Percentiles rank a stretch among this genome's conserved stretches.
Evolutionary conservation across 805 yeast genomes (phyloP).

Genomic region (Wickerhamiella cacticola): DNA sequence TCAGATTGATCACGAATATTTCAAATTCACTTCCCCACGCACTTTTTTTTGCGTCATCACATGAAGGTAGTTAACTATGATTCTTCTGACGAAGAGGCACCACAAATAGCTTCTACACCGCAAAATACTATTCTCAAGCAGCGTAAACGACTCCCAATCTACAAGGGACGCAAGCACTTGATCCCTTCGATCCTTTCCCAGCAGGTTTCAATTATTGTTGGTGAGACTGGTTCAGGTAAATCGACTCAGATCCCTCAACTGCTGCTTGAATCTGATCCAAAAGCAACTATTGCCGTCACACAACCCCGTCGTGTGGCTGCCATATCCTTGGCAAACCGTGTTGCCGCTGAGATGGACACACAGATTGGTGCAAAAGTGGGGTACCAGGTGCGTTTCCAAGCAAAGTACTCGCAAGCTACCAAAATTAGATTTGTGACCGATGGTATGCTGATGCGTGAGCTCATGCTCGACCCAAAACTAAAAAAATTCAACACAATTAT

Average conservation of each 20-base stretch:
- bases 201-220: conserved; percentile 71
- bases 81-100: conserved; percentile 15
- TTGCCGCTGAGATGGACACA: conserved; percentile 76
- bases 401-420: conserved; percentile 47
- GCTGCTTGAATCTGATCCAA: conserved; percentile 36
- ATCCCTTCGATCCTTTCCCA: conserved; percentile 41
- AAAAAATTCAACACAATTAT: conserved; percentile 60
- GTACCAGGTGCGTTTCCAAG: conserved; percentile 84
- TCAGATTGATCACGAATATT: too few species aligned
- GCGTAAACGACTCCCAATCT: conserved; percentile 62
- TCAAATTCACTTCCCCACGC: too few species aligned
- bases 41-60: background rate
- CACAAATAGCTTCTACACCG: conserved; percentile 2
- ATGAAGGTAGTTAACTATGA: conserved; percentile 16
- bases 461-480: conserved; percentile 61
- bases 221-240: conserved; percentile 97
- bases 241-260: conserved; percentile 96
- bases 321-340: conserved; percentile 83
- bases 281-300: conserved; percentile 69
- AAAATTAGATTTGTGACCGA: conserved; percentile 80
- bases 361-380: conserved; percentile 74
- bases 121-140: conserved; percentile 35
- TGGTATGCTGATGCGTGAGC: conserved; percentile 91
- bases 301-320: conserved; percentile 99
- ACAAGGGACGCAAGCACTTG: conserved; percentile 53